phyloP scores from a whole-genome alignment of 495 filamentous ascomycete genomes.

The Ascobolus immersus region DNA sequence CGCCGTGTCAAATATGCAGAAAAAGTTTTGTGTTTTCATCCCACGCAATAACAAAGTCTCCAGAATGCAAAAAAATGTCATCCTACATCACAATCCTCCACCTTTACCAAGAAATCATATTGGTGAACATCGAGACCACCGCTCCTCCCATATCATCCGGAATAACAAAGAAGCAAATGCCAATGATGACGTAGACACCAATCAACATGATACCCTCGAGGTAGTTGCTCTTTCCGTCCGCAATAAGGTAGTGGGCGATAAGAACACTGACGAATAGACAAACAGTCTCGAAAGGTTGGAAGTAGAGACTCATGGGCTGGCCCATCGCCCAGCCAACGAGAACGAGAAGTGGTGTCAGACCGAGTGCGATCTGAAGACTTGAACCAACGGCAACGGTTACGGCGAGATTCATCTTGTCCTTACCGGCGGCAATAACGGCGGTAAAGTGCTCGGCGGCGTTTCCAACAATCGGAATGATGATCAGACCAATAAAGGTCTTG shows the following conservation, averaged over 20 bases:
- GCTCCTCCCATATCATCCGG: slow-evolving; percentile 1
- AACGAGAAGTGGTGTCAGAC: slow-evolving; percentile 75
- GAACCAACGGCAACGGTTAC: slow-evolving; percentile 84
- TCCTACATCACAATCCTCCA: too few species aligned
- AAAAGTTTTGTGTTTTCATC: background rate
- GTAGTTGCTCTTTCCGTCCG: slow-evolving; percentile 88
- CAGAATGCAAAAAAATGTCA: slow-evolving; percentile 2
- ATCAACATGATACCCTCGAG: slow-evolving; percentile 80
- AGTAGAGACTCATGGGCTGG: slow-evolving; percentile 69
- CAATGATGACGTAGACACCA: slow-evolving; percentile 31
- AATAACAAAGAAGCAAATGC: background rate
- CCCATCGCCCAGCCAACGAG: slow-evolving; percentile 77
- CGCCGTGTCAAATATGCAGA: too few species aligned
- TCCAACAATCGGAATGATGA: slow-evolving; percentile 87
- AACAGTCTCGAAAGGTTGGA: slow-evolving; percentile 81
- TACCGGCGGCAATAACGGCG: slow-evolving; percentile 69
- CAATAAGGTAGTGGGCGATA: slow-evolving; percentile 76
- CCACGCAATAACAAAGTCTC: background rate
- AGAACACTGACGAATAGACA: slow-evolving; percentile 73
- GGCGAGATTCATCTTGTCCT: slow-evolving; percentile 94
- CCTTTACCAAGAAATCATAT: too few species aligned
- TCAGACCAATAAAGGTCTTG: slow-evolving; percentile 88
- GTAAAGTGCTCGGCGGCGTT: slow-evolving; percentile 96
- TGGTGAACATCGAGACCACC: background rate
- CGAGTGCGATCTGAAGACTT: slow-evolving; percentile 79